Evolutionary conservation across 1,284 basidiomycete species (phyloP), one percentile per base, ranked within the genome.

Genomic region (Hemileia vastatrix): DNA sequence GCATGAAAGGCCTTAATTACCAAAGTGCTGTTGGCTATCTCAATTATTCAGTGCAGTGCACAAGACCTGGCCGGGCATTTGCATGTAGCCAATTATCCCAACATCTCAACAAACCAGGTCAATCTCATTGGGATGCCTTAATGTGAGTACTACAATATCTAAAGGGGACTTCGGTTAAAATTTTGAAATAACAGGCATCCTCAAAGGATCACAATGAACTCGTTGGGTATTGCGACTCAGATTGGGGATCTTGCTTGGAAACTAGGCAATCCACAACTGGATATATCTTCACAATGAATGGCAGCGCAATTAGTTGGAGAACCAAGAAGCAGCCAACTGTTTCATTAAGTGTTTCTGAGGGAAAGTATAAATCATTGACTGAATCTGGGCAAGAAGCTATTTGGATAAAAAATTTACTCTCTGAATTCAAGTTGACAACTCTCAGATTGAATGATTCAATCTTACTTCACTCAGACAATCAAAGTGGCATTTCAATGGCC

Each of bases 361-460:
- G 80, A 0, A 78, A 81, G 64, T 80, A 79, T 62, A 71, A 79
- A 15, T 77, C 78, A 1, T 67, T 75, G 24, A 64, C 70, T 80
- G 84, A 83, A 77, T 81, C 76, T 0, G 72, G 68, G 3, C 70
- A 71, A 32, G 78, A 81, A 64, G 65, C 74, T 2, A 33, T 77
- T 0, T 81, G 78, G 78, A 67, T 81, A 3, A 54, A 66, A 1
- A 0, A 54, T n/a, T n/a, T n/a, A n/a, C n/a, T n/a, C n/a, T n/a
- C n/a, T n/a, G n/a, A n/a, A n/a, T n/a, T n/a, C n/a, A n/a, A n/a
- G n/a, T n/a, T n/a, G n/a, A n/a, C n/a, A n/a, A n/a, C n/a, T n/a
- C n/a, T n/a, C n/a, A n/a, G n/a, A n/a, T n/a, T n/a, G n/a, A n/a
- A n/a, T n/a, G n/a, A n/a, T n/a, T n/a, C n/a, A n/a, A n/a, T n/a